Evolutionary conservation across 495 filamentous ascomycete species (phyloP), one percentile per base, ranked within the genome.

Genomic region (Pseudotulostoma volvatum): DNA sequence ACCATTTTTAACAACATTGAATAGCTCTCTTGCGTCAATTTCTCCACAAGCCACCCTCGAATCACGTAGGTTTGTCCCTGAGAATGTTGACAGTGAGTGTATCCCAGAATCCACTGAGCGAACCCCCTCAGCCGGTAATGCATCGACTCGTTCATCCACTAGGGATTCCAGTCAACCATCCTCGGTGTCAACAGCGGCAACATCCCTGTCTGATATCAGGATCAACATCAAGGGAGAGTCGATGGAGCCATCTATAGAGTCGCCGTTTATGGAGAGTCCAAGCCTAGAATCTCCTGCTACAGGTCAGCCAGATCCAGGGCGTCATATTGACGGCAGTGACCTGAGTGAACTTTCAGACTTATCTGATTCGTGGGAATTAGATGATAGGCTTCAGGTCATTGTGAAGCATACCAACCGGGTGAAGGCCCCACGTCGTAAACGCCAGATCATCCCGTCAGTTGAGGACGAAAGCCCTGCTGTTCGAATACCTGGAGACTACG

Each of bases 401-500:
- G 33, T 42, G 14, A 38, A 49, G 20, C 46, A 44, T 18, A 40
- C 37, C 7, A 55, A 52, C 18, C 47, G 39, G 32, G 38, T 44
- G 4, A 51, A 50, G 20, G 41, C 35, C 15, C 28, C 43, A 9
- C 41, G 43, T 21, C 44, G 50, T 18, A 59, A 54, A 41, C 44
- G 48, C 30, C 39, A 50, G 31, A 39, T 70, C 4, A 42, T 67
- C 19, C 47, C 60, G 16, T 65, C 65, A 0, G 60, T 65, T 23
- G 67, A 70, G 38, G 52, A 56, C 15, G 58, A 64, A 19, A 41
- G 45, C n/a, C 48, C 60, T 9, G 44, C 59, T 15, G 53, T 63
- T 46, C 64, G 79, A 33, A 56, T 67, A 0, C 84, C 82, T 0
- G 80, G 83, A 0, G 84, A 92, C 51, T 88, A 87, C 51, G 76